Evolutionary conservation across 169 alveolate species (phyloP).

Genomic region (Babesia caballi): DNA sequence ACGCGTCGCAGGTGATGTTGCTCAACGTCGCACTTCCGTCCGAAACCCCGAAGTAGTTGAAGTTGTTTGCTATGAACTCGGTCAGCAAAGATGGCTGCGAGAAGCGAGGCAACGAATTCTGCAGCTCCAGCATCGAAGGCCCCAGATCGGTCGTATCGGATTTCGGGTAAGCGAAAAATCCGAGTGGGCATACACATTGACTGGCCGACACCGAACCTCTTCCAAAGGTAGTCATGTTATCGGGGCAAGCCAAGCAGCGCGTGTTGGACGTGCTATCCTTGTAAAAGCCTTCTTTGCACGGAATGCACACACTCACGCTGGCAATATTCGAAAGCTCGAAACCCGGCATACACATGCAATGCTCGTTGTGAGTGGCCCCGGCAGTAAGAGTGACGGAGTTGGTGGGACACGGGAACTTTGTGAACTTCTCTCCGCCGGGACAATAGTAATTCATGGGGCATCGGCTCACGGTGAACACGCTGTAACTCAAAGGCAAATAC

Average conservation of each 20-base stretch:
- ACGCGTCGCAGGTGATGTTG: conserved; percentile 8
- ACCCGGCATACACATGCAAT: conserved; percentile 74
- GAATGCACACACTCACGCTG: conserved; percentile 31
- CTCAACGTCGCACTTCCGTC: background rate
- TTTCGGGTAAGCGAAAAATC: conserved; percentile 44
- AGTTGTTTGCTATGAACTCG: background rate
- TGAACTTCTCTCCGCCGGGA: conserved; percentile 69
- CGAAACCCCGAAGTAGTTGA: background rate
- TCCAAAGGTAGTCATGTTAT: conserved; percentile 61
- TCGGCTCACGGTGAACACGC: background rate
- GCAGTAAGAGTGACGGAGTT: conserved; percentile 66
- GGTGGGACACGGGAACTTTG: conserved; percentile 62
- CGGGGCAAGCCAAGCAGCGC: conserved; percentile 71
- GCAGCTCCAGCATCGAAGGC: too few species aligned
- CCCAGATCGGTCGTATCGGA: background rate
- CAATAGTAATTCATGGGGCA: conserved; percentile 75
- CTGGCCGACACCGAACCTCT: conserved; percentile 63
- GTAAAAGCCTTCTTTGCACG: conserved; percentile 72
- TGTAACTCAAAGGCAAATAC: background rate
- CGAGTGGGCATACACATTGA: conserved; percentile 69
- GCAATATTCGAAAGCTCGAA: conserved; percentile 28
- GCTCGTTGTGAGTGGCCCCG: conserved; percentile 43
- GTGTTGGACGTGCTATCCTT: conserved; percentile 59
- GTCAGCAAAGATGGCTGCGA: background rate
- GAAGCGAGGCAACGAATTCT: background rate